phyloP scores from a whole-genome alignment of 495 filamentous ascomycete species.

The Extremus antarcticus region DNA sequence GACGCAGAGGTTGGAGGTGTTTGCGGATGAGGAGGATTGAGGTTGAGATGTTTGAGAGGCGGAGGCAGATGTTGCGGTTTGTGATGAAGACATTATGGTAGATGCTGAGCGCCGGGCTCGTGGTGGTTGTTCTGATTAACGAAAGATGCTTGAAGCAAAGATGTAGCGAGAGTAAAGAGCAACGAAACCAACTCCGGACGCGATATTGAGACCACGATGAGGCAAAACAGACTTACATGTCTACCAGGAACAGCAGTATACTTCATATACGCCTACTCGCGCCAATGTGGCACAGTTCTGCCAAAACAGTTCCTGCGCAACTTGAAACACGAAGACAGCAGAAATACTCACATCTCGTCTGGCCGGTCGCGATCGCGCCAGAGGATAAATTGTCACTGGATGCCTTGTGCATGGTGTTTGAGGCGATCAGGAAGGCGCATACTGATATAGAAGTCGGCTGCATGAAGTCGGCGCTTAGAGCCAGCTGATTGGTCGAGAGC shows the following conservation, averaged over 20 bases:
- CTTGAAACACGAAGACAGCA: background rate
- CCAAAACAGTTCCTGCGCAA: background rate
- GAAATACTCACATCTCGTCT: background rate
- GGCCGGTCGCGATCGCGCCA: background rate
- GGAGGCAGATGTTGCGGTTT: background rate
- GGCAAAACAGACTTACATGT: no score
- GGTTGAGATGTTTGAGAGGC: no score
- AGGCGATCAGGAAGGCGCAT: background rate
- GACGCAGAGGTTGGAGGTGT: background rate
- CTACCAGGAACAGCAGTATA: no score
- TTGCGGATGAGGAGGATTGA: background rate
- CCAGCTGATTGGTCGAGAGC: background rate
- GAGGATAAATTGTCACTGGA: background rate
- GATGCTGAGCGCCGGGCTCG: background rate
- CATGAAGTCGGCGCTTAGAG: slow-evolving; percentile 4
- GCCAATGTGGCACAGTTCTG: background rate
- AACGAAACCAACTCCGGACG: no score
- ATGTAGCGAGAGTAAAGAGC: no score
- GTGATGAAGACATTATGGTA: background rate
- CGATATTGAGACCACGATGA: no score
- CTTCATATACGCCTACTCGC: no score
- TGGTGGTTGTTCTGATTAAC: no score
- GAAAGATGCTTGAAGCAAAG: no score
- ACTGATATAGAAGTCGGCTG: background rate
- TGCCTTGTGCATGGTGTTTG: background rate